A percentile compares a stretch with the other conserved stretches of the same genome.
These are phyloP conservation scores for Mucor piriformis DNA, from an alignment of 371 early-diverging fungal genomes.

Conservation along the genomic window DNA sequence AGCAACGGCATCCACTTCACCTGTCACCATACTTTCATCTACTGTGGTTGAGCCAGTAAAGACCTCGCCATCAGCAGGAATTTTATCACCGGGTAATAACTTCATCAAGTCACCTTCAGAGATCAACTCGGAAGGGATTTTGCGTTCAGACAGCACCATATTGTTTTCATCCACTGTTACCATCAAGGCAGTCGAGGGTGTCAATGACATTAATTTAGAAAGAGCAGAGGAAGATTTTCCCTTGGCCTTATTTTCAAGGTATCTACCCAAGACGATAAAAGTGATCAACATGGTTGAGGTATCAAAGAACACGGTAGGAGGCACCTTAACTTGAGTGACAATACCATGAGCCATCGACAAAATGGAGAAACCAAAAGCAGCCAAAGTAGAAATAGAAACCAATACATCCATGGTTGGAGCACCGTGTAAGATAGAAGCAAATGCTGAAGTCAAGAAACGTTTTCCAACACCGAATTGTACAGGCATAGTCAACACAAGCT, in stretches of 20 bases:
- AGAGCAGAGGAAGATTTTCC: conserved; percentile 90
- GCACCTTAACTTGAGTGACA: conserved; percentile 18
- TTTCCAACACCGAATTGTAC: conserved; percentile 89
- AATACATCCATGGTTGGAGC: conserved; percentile 97
- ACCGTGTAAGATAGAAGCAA: conserved; percentile 77
- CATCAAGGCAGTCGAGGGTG: conserved; percentile 70
- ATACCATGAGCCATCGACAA: conserved; percentile 51
- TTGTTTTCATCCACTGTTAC: conserved; percentile 15
- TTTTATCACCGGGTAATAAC: conserved; percentile 90
- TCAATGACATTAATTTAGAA: conserved; percentile 83
- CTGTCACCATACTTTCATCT: conserved; percentile 98
- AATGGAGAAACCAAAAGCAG: conserved; percentile 79
- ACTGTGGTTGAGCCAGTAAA: conserved; percentile 80
- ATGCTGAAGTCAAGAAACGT: conserved; percentile 79
- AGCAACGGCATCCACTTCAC: conserved; percentile 91
- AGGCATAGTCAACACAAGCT: conserved; percentile 79
- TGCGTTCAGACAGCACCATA: conserved; percentile 59
- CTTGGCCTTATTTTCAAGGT: conserved; percentile 93
- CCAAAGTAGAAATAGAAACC: conserved; percentile 82
- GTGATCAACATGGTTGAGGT: conserved; percentile 89
- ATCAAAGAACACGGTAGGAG: conserved; percentile 89
- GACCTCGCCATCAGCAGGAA: conserved; percentile 92
- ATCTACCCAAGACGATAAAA: conserved; percentile 89
- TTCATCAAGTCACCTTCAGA: conserved; percentile 84
- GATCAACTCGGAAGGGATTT: conserved; percentile 85